A percentile compares a stretch with the other conserved stretches of the same genome.
These are phyloP conservation scores for Chaetothyriales sp. DNA, from an alignment of 2,329 filamentous ascomycete genomes.

Conservation along the genomic window DNA sequence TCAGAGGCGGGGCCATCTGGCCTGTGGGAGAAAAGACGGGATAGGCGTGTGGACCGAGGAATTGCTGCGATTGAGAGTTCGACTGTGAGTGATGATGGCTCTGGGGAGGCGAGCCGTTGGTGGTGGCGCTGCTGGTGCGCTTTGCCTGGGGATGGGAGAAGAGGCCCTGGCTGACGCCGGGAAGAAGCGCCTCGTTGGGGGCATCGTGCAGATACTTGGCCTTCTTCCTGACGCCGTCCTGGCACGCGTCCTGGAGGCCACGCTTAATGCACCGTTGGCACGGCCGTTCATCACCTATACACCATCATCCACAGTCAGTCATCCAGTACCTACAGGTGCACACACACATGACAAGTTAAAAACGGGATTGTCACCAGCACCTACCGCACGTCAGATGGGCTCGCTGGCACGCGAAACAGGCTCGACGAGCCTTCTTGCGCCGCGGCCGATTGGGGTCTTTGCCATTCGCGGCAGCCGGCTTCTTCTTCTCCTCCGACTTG, in stretches of 20 bases:
- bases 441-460: constrained; percentile 84
- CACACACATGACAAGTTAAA: constrained; percentile 4
- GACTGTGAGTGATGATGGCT: constrained; percentile 22
- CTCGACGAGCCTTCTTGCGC: constrained; percentile 88
- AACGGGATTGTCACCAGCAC: constrained; percentile 28
- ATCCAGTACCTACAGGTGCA: constrained; percentile 8
- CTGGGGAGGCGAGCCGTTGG: constrained; percentile 21
- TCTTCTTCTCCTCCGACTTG: constrained; percentile 27
- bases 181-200: constrained; percentile 72
- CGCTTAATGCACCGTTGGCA: constrained; percentile 91
- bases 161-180: constrained; percentile 62
- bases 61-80: constrained; percentile 27
- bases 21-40: constrained; percentile 29
- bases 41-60: constrained; percentile 20
- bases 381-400: constrained; percentile 97
- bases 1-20: constrained; percentile 29
- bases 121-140: constrained; percentile 13
- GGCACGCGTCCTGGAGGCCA: constrained; percentile 76
- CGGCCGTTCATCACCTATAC: constrained; percentile 78
- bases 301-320: constrained; percentile 17
- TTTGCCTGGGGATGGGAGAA: constrained; percentile 36
- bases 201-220: constrained; percentile 98
- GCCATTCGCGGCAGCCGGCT: constrained; percentile 47
- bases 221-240: constrained; percentile 95
- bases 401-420: constrained; percentile 92